These are phyloP conservation scores for Aspergillus unguis DNA, from an alignment of 2,329 filamentous ascomycete species.

Conservation along the genomic window DNA sequence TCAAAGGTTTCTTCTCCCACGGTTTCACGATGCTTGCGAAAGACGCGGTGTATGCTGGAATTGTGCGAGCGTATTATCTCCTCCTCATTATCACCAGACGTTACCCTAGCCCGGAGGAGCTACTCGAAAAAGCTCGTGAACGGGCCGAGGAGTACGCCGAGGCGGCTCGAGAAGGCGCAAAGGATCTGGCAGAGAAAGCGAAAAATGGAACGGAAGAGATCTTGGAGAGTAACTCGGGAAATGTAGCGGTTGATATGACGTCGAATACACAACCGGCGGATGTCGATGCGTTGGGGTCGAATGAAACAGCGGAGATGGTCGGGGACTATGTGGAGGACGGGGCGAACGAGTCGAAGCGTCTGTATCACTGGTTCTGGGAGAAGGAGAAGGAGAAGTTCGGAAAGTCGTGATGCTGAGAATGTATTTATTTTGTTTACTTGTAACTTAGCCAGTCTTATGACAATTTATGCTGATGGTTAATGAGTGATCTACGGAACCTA, in stretches of 20 bases:
- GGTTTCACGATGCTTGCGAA: slow-evolving; percentile 86
- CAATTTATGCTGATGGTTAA: neutral
- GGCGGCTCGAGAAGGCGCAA: slow-evolving; percentile 38
- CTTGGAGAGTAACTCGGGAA: slow-evolving; percentile 22
- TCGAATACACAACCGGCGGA: slow-evolving; percentile 17
- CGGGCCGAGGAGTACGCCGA: slow-evolving; percentile 43
- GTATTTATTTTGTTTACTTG: neutral
- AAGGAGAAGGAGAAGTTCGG: slow-evolving; percentile 32
- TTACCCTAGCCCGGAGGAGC: slow-evolving; percentile 44
- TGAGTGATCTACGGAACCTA: neutral
- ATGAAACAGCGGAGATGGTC: slow-evolving; percentile 46
- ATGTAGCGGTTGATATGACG: slow-evolving; percentile 30
- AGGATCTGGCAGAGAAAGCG: slow-evolving; percentile 32
- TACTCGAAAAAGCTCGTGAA: slow-evolving; percentile 38
- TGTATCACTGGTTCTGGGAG: slow-evolving; percentile 44
- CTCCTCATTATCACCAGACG: slow-evolving; percentile 50
- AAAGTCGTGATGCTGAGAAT: slow-evolving; percentile 7
- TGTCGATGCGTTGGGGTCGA: slow-evolving; percentile 23
- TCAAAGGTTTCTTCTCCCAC: slow-evolving; percentile 81
- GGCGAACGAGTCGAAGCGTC: slow-evolving; percentile 36
- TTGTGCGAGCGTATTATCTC: slow-evolving; percentile 70
- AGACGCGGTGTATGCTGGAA: slow-evolving; percentile 67
- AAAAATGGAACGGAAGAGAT: slow-evolving; percentile 26
- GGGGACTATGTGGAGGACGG: slow-evolving; percentile 47
- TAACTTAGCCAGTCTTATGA: neutral